Base-by-base conservation (phyloP, 2,329 filamentous ascomycete species). In the Botryosphaeria dothidea region DNA sequence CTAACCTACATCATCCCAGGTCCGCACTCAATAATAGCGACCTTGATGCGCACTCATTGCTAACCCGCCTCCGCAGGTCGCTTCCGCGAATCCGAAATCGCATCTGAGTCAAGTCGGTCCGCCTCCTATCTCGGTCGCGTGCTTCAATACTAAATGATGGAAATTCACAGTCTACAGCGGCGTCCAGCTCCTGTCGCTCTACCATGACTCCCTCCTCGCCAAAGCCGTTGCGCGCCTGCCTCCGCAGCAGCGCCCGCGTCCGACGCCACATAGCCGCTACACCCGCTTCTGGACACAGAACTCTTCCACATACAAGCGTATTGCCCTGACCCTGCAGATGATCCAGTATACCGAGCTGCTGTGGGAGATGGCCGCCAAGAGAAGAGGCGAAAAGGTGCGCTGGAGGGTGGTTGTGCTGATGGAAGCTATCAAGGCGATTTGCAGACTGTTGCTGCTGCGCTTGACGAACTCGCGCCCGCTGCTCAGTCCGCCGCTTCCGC, bases 361-460 rank as follows among this genome's bases (percentile, higher is more conserved):
- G n/a, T 95, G 94, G 86, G 95, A 99, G 77, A 99, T 99, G 95
- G 87, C 91, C 29, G 93, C 93, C 29, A 96, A 96, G 79, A 86
- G 94, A 56, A 89, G 89, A 67, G 91, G 92, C 19, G 93, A 96
- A 77, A 88, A 86, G 72, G 80, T 90, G 27, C 87, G 93, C 31
- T 99, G 95, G 95, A 88, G 92, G 60, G 88, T 96, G 0, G 88
- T 98, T 5, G 88, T 98, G 11, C 75, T 96, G 3, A 82, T 99
- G 23, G 95, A 99, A 79, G 85, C 87, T 0, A 82, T 95, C 73
- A 98, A 98, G 78, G 93, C 94, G 2, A 70, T 95, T 8, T 97
- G 94, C 75, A 84, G 92, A 61, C 80, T 97, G 54, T 79, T 96
- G 38, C 83, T 98, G 60, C 82, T 97, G 73, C 88, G 90, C 46